Percentiles rank a stretch among this genome's conserved stretches.
These are phyloP conservation scores for Trypanosomatidae sp. DNA, from an alignment of 208 protist genomes.

Conservation along the genomic window DNA sequence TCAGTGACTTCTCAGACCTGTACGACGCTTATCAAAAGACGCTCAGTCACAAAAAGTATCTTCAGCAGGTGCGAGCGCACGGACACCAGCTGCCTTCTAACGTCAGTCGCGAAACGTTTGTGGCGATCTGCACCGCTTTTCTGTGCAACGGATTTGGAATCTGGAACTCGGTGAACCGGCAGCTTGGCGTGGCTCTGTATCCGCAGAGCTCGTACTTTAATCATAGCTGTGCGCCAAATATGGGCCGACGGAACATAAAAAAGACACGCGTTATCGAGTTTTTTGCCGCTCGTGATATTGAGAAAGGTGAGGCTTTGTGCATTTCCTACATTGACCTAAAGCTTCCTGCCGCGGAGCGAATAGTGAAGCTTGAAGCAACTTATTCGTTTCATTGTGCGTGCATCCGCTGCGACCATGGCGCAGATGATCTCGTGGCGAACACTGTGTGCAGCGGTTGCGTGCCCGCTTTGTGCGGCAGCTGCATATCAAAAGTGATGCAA, in stretches of 20 bases:
- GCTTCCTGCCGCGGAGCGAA: slow-evolving; percentile 10
- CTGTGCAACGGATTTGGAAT: slow-evolving; percentile 47
- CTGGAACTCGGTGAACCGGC: slow-evolving; percentile 16
- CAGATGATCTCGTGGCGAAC: slow-evolving; percentile 16
- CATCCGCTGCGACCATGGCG: slow-evolving; percentile 10
- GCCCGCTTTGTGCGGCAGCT: slow-evolving; percentile 23
- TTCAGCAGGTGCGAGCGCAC: background rate
- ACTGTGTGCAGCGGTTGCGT: slow-evolving; percentile 14
- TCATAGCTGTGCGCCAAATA: slow-evolving; percentile 43
- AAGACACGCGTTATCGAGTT: slow-evolving; percentile 24
- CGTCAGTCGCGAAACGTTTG: background rate
- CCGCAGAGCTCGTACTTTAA: slow-evolving; percentile 47
- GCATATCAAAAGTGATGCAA: slow-evolving; percentile 35
- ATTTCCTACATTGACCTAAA: slow-evolving; percentile 47
- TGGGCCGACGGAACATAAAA: slow-evolving; percentile 29
- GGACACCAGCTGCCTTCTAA: background rate
- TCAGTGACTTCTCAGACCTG: slow-evolving; percentile 25
- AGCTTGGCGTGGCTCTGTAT: slow-evolving; percentile 26
- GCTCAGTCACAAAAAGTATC: slow-evolving; percentile 21
- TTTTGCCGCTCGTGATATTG: slow-evolving; percentile 26
- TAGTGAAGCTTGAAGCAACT: slow-evolving; percentile 28
- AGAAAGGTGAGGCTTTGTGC: slow-evolving; percentile 28
- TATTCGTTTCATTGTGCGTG: slow-evolving; percentile 38
- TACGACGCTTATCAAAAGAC: slow-evolving; percentile 17
- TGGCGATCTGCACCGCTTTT: slow-evolving; percentile 29